These are phyloP conservation scores for Talaromyces sp. DNA, from an alignment of 2,329 filamentous ascomycete species.

Conservation along the genomic window DNA sequence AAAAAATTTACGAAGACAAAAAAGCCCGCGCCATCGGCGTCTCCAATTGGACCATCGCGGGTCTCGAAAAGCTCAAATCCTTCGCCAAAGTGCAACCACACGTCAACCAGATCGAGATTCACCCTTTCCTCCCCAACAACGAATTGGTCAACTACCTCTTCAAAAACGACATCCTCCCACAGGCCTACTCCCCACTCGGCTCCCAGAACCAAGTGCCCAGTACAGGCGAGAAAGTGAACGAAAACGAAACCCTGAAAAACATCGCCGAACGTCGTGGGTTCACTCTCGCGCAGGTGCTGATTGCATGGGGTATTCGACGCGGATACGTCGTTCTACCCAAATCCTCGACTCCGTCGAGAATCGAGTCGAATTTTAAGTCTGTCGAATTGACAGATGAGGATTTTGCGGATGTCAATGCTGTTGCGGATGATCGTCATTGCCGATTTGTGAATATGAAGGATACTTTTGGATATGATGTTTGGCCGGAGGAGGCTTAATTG, in stretches of 20 bases:
- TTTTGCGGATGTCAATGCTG: conserved; percentile 60
- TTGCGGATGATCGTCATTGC: conserved; percentile 64
- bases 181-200: conserved; percentile 51
- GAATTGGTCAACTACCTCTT: conserved; percentile 46
- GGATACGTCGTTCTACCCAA: conserved; percentile 69
- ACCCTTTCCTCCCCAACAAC: conserved; percentile 50
- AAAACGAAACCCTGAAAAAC: conserved; percentile 58
- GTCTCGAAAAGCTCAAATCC: conserved; percentile 49
- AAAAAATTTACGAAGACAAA: conserved; percentile 59
- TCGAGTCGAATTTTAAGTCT: conserved; percentile 66
- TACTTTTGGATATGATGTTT: conserved; percentile 72
- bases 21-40: conserved; percentile 71
- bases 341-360: conserved; percentile 65
- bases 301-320: conserved; percentile 65
- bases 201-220: conserved; percentile 68
- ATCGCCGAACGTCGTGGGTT: conserved; percentile 59
- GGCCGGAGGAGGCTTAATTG: conserved; percentile 56
- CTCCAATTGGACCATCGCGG: conserved; percentile 66
- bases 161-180: conserved; percentile 41
- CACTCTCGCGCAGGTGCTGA: conserved; percentile 61
- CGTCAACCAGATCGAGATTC: conserved; percentile 49
- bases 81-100: conserved; percentile 45
- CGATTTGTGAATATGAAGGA: conserved; percentile 83
- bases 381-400: conserved; percentile 59
- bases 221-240: conserved; percentile 65